Conservation (phyloP, 2,329 filamentous ascomycete species). For the Neurospora crassa region DNA sequence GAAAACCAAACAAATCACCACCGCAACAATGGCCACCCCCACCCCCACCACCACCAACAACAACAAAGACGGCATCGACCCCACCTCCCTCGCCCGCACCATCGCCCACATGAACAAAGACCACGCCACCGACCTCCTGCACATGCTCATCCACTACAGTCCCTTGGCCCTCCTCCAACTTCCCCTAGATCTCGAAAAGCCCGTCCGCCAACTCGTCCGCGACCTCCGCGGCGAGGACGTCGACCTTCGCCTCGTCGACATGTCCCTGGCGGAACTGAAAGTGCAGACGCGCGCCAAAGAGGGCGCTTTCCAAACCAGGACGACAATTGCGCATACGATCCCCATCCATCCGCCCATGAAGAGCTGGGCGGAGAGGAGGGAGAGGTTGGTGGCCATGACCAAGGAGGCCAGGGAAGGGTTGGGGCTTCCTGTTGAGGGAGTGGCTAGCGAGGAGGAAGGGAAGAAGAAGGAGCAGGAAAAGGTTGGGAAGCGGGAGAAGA, state of each 20-base stretch:
- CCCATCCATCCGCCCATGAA: slow-evolving; percentile 61
- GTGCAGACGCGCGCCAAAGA: slow-evolving; percentile 39
- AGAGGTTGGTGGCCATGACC: slow-evolving; percentile 63
- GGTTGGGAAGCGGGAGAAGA: neutral
- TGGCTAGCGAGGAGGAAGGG: no score
- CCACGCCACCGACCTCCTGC: slow-evolving; percentile 62
- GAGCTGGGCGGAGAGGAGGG: slow-evolving; percentile 57
- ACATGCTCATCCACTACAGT: slow-evolving; percentile 69
- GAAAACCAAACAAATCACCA: neutral
- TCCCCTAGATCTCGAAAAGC: slow-evolving; percentile 14
- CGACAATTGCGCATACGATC: slow-evolving; percentile 36
- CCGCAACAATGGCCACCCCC: neutral
- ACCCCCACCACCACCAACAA: neutral
- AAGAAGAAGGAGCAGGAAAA: neutral
- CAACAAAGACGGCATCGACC: slow-evolving; percentile 6
- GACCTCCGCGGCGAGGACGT: slow-evolving; percentile 32
- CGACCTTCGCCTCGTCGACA: slow-evolving; percentile 48
- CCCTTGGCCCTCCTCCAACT: neutral
- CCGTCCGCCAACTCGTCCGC: slow-evolving; percentile 38
- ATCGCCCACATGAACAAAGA: slow-evolving; percentile 82
- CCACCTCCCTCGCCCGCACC: slow-evolving; percentile 27
- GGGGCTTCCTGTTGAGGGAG: slow-evolving; percentile 36
- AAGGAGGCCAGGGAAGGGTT: slow-evolving; percentile 47
- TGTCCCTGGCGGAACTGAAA: slow-evolving; percentile 53
- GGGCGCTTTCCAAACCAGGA: no score